These are phyloP conservation scores for Grigorovia yakushimaensis DNA, from an alignment of 805 yeast species.

Conservation along the genomic window DNA sequence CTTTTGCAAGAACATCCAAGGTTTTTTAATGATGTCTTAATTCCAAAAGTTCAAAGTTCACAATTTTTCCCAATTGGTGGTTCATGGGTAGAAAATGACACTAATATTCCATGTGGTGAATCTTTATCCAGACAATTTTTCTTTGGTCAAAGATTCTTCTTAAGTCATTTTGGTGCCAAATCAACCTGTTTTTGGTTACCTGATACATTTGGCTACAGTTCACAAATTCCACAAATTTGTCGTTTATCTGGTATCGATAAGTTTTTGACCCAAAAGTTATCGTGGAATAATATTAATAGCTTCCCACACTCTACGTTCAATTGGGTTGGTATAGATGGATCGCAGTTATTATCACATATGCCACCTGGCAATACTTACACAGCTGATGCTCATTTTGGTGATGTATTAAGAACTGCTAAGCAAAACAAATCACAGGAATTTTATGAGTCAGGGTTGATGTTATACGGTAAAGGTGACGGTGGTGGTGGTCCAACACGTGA, in stretches of 20 bases:
- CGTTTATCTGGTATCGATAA: constrained; percentile 75
- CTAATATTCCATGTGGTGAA: constrained; percentile 93
- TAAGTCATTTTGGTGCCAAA: constrained; percentile 66
- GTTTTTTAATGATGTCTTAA: constrained; percentile 50
- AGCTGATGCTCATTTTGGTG: constrained; percentile 87
- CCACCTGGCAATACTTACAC: constrained; percentile 97
- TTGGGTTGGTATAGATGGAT: constrained; percentile 92
- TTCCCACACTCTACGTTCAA: constrained; percentile 88
- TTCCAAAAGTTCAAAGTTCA: constrained; percentile 53
- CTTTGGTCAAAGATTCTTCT: constrained; percentile 80
- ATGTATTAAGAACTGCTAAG: constrained; percentile 65
- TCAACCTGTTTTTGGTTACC: constrained; percentile 88
- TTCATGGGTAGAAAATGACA: constrained; percentile 96
- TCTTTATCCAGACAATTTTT: constrained; percentile 80
- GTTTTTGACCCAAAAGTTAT: constrained; percentile 84
- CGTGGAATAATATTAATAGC: constrained; percentile 90
- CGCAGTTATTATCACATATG: constrained; percentile 93
- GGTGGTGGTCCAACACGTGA: constrained; percentile 97
- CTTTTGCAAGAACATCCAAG: constrained; percentile 78
- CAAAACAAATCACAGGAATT: constrained; percentile 80
- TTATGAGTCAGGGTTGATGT: constrained; percentile 69
- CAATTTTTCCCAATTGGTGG: constrained; percentile 92
- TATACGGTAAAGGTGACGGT: constrained; percentile 94
- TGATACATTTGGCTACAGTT: constrained; percentile 93
- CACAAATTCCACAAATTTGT: constrained; percentile 90